phyloP scores from a whole-genome alignment of 768 basidiomycete genomes.

The Boletellus ananiceps region DNA sequence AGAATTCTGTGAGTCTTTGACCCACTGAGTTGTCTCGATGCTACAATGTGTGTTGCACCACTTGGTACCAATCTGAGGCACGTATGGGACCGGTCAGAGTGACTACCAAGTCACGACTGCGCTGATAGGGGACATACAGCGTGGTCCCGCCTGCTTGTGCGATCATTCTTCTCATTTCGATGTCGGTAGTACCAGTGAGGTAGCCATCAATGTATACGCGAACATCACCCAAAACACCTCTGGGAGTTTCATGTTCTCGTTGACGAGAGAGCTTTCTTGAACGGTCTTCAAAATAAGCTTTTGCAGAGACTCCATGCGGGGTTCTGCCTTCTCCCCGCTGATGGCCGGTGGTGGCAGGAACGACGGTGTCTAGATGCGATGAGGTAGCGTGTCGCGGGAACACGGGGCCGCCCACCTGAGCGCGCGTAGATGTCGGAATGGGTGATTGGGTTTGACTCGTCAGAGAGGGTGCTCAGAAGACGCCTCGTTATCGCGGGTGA shows the following conservation, averaged over 20 bases:
- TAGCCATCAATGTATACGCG: conserved; percentile 71
- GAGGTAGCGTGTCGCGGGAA: background rate
- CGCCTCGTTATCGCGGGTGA: conserved; percentile 49
- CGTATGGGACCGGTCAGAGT: background rate
- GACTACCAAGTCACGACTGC: background rate
- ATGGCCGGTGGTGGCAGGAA: conserved; percentile 65
- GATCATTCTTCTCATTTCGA: conserved; percentile 71
- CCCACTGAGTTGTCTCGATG: conserved; percentile 65
- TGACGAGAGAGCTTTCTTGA: conserved; percentile 41
- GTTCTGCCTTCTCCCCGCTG: conserved; percentile 51
- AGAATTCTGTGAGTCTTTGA: conserved; percentile 67
- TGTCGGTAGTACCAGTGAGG: conserved; percentile 66
- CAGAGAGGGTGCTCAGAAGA: conserved; percentile 55
- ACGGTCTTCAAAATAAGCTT: conserved; percentile 40
- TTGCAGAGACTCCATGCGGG: conserved; percentile 24
- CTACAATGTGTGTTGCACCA: conserved; percentile 74
- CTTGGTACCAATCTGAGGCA: conserved; percentile 47
- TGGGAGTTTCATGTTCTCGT: conserved; percentile 8
- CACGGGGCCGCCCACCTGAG: conserved; percentile 42
- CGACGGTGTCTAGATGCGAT: conserved; percentile 46
- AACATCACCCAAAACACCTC: conserved; percentile 38
- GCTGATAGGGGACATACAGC: conserved; percentile 41
- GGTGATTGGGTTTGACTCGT: conserved; percentile 74
- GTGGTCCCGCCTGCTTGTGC: conserved; percentile 61
- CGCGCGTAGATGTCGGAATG: conserved; percentile 61